Conservation (phyloP, 164 flowering plant species). For the Akebia trifoliata region DNA sequence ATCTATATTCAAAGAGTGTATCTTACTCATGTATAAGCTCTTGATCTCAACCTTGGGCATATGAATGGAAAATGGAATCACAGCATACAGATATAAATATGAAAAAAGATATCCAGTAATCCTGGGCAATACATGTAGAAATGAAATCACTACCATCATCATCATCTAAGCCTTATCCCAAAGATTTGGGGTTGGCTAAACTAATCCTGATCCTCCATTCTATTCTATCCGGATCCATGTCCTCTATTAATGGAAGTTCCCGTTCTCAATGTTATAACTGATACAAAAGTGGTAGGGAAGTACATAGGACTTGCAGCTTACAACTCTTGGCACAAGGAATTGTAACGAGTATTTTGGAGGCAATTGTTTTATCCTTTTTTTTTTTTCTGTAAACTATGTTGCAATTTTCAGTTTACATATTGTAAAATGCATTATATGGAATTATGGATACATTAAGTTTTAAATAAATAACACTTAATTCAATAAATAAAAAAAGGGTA, state of each 20-base stretch:
- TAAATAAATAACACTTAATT: no score
- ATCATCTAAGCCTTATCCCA: no score
- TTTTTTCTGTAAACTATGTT: no score
- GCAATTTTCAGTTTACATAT: no score
- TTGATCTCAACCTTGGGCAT: not conserved
- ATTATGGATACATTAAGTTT: no score
- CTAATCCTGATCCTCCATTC: no score
- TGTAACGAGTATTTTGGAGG: not conserved
- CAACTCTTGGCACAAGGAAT: not conserved
- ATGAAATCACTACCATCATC: not conserved
- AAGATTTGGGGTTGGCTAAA: no score
- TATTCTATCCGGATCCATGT: not conserved
- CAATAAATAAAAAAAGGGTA: no score
- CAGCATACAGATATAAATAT: not conserved
- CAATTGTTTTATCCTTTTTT: not conserved
- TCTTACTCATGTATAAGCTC: not conserved
- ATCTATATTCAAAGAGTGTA: no score
- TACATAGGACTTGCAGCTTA: not conserved
- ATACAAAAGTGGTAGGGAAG: not conserved
- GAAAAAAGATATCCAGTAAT: not conserved
- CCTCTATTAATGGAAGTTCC: no score
- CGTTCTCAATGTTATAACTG: no score
- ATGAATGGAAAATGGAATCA: not conserved
- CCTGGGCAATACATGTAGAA: not conserved
- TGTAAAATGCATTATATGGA: no score